Conservation (phyloP, 1,284 basidiomycete genomes). For the Veloboletus limbatus region DNA sequence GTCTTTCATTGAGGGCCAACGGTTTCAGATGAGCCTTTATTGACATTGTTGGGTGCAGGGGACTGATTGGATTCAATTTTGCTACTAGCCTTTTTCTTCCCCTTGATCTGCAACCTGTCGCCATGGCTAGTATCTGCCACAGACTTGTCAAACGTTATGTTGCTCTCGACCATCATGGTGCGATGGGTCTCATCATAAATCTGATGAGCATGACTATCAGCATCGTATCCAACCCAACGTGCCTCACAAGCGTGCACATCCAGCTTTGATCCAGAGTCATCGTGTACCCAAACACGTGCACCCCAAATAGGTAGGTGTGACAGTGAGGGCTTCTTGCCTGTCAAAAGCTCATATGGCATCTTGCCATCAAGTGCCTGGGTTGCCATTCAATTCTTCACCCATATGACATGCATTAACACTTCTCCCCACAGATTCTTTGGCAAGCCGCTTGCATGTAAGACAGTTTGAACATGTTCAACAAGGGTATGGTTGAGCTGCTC, state of each 20-base stretch:
- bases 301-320: not conserved
- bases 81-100: no score
- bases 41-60: no score
- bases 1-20: no score
- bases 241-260: not conserved
- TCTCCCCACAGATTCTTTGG: not conserved
- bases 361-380: not conserved
- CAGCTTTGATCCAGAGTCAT: not conserved
- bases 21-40: no score
- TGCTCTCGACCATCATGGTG: no score
- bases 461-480: fast-evolving
- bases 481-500: not conserved
- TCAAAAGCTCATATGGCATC: not conserved
- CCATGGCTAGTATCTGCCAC: no score
- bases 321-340: not conserved
- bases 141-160: no score
- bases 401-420: not conserved
- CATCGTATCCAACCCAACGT: no score
- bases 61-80: no score
- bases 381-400: constrained; percentile 2
- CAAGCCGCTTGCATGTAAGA: not conserved
- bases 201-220: no score
- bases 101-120: no score
- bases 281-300: not conserved
- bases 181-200: no score